Evolutionary conservation across 164 flowering plant species (phyloP).

Genomic region (Chimonanthus praecox): DNA sequence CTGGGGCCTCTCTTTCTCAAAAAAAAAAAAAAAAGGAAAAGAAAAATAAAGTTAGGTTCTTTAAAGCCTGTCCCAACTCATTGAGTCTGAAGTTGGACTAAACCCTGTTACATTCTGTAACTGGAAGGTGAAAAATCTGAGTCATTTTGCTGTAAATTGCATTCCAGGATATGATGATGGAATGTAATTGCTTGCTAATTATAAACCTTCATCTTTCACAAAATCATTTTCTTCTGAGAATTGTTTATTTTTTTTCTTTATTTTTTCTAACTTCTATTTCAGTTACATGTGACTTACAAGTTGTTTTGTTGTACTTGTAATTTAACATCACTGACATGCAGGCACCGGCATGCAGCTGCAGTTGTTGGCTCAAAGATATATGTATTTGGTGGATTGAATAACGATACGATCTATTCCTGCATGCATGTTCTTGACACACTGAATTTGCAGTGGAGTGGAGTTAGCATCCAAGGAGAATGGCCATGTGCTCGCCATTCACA

Average conservation of each 20-base stretch:
- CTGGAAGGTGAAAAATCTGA: background rate
- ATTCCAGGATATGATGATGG: background rate
- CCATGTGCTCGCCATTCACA: constrained; percentile 95
- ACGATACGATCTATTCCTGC: constrained; percentile 50
- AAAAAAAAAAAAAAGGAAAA: too few relatives aligned
- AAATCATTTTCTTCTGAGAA: background rate
- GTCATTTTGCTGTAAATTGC: background rate
- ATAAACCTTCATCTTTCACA: background rate
- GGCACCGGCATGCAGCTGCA: constrained; percentile 98
- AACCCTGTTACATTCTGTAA: background rate
- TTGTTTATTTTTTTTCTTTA: background rate
- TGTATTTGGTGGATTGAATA: constrained; percentile 78
- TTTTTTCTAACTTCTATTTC: background rate
- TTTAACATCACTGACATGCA: constrained; percentile 19
- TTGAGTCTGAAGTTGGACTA: background rate
- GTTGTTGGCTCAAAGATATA: constrained; percentile 63
- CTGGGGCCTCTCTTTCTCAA: too few relatives aligned
- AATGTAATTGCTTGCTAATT: background rate
- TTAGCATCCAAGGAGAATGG: constrained; percentile 43
- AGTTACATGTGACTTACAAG: background rate
- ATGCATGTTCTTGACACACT: constrained; percentile 58
- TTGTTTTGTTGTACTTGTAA: constrained; percentile 1
- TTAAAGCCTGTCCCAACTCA: too few relatives aligned
- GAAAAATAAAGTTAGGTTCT: too few relatives aligned
- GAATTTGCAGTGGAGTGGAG: constrained; percentile 53